Evolutionary conservation across 23 red algal genomes (phyloP).

Genomic region (Gracilariopsis chorda): DNA sequence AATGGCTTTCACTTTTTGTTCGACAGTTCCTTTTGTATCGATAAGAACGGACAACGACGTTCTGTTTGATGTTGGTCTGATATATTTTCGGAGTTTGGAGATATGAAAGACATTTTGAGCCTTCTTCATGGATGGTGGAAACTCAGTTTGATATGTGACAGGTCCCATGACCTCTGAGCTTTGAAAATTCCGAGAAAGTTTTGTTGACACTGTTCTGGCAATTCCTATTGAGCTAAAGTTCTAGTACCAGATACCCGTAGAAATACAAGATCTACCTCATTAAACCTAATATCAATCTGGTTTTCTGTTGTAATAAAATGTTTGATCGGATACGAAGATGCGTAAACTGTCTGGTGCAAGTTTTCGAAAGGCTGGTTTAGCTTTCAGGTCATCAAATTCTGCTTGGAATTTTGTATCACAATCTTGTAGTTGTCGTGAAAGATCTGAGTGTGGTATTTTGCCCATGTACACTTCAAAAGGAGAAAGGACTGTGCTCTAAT

Average conservation of each 20-base stretch:
- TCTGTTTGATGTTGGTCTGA: too few species aligned
- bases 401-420: background rate
- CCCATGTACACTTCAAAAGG: background rate
- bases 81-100: background rate
- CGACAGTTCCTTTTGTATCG: too few species aligned
- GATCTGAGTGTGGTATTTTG: background rate
- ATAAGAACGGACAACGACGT: too few species aligned
- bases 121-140: conserved; percentile 7
- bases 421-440: background rate
- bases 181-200: background rate
- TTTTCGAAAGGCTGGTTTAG: background rate
- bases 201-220: background rate
- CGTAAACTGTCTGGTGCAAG: background rate
- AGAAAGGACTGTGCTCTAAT: background rate
- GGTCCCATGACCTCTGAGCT: background rate
- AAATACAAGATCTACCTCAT: background rate
- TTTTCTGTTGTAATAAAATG: background rate
- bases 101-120: conserved; percentile 17
- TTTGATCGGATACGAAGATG: background rate
- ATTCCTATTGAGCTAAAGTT: background rate
- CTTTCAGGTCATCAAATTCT: background rate
- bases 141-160: background rate
- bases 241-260: background rate
- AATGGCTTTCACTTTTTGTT: too few species aligned
- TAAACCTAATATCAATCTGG: background rate